These are phyloP conservation scores for Domatiomyces globalis DNA, from an alignment of 2,329 filamentous ascomycete genomes.

Conservation along the genomic window DNA sequence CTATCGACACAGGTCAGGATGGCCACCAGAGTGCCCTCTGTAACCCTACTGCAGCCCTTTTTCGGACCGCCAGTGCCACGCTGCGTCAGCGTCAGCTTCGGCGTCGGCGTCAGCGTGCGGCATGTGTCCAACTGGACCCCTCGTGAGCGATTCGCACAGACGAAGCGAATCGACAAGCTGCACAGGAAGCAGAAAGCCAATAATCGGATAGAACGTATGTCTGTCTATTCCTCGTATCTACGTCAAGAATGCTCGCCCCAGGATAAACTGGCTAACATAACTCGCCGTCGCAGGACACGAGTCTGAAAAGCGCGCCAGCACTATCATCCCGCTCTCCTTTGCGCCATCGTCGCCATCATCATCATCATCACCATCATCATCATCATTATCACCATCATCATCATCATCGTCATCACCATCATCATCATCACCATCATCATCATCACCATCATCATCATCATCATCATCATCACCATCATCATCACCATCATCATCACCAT, in stretches of 20 bases:
- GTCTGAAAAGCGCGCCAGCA: conserved; percentile 4
- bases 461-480: too few species aligned
- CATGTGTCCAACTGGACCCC: conserved; percentile 16
- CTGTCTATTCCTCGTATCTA: background rate
- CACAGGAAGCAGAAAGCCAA: conserved; percentile 17
- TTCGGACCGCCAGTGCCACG: background rate
- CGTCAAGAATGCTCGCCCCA: too few species aligned
- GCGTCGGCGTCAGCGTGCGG: conserved; percentile 2
- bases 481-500: conserved; percentile 12
- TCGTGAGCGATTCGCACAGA: conserved; percentile 17
- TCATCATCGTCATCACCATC: too few species aligned
- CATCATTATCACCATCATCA: too few species aligned
- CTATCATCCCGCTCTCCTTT: conserved; percentile 15
- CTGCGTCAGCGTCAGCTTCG: conserved; percentile 1
- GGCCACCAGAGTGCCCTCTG: conserved; percentile 12
- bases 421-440: too few species aligned
- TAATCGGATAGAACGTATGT: conserved; percentile 13
- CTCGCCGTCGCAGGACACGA: conserved; percentile 3
- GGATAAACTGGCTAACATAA: background rate
- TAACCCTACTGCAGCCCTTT: conserved; percentile 10
- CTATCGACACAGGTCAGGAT: background rate
- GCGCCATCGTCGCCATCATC: too few species aligned
- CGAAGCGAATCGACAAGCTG: conserved; percentile 17
- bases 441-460: too few species aligned
- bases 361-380: too few species aligned